A percentile compares a stretch with the other conserved stretches of the same genome.
These are phyloP conservation scores for Zancudomyces culisetae DNA, from an alignment of 371 early-diverging fungal genomes.

Conservation along the genomic window DNA sequence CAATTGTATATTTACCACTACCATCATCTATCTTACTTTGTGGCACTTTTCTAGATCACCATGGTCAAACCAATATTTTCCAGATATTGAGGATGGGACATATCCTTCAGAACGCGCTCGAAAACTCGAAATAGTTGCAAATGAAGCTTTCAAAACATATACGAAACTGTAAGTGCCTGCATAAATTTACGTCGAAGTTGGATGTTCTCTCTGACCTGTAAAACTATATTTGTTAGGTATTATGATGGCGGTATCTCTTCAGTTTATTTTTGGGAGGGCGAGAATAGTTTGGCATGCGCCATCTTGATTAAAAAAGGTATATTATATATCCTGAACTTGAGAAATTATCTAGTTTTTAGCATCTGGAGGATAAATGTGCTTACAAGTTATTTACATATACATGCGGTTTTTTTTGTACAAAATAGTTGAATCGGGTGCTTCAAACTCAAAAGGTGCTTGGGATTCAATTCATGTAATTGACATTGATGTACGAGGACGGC, in stretches of 20 bases:
- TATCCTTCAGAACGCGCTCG: constrained; percentile 61
- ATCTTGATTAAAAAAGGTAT: constrained; percentile 89
- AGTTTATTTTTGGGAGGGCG: constrained; percentile 85
- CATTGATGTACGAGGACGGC: constrained; percentile 60
- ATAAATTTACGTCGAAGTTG: background rate
- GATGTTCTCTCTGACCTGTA: background rate
- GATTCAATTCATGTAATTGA: constrained; percentile 96
- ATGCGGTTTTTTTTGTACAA: too few relatives aligned
- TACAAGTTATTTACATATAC: too few relatives aligned
- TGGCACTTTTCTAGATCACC: constrained; percentile 38
- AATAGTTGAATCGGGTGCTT: constrained; percentile 1
- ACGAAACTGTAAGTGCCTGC: constrained; percentile 48
- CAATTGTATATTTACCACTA: too few relatives aligned
- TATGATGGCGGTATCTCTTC: constrained; percentile 93
- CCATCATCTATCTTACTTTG: background rate
- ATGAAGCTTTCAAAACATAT: constrained; percentile 91
- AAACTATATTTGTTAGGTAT: constrained; percentile 15
- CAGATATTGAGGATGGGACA: constrained; percentile 58
- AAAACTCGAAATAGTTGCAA: constrained; percentile 75
- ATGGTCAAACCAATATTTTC: constrained; percentile 90
- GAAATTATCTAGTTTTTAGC: too few relatives aligned
- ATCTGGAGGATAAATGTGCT: too few relatives aligned
- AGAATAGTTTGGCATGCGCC: constrained; percentile 84
- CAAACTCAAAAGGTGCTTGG: constrained; percentile 78
- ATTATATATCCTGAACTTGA: background rate